These are phyloP conservation scores for Mimosa bimucronata DNA, from an alignment of 306 rosid species.

Conservation along the genomic window DNA sequence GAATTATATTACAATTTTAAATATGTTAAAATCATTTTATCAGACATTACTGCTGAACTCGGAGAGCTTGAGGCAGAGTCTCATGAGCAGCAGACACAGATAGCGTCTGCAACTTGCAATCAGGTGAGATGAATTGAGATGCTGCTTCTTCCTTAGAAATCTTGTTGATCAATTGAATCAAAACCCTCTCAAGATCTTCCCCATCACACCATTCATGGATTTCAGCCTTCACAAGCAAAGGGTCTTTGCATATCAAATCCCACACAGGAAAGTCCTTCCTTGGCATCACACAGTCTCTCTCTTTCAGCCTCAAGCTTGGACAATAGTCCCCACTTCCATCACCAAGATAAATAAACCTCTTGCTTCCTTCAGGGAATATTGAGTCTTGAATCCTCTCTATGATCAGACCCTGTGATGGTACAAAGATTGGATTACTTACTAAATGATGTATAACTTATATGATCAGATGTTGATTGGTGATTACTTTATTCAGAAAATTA, in stretches of 20 bases:
- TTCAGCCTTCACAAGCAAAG: slow-evolving; percentile 51
- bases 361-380: slow-evolving; percentile 32
- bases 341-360: slow-evolving; percentile 63
- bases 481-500: background rate
- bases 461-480: background rate
- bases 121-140: slow-evolving; percentile 39
- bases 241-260: slow-evolving; percentile 64
- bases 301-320: slow-evolving; percentile 64
- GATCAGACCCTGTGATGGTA: slow-evolving; percentile 45
- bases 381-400: slow-evolving; percentile 54
- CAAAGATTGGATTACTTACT: background rate
- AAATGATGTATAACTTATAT: background rate
- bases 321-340: slow-evolving; percentile 68
- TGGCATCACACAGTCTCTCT: slow-evolving; percentile 60
- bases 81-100: slow-evolving; percentile 44
- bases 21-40: background rate
- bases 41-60: slow-evolving; percentile 40
- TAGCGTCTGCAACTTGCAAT: slow-evolving; percentile 51
- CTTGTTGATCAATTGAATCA: slow-evolving; percentile 45
- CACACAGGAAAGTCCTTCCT: slow-evolving; percentile 66
- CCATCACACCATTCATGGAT: slow-evolving; percentile 66
- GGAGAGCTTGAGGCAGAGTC: slow-evolving; percentile 48
- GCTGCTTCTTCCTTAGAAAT: slow-evolving; percentile 43
- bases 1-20: slow-evolving; percentile 1
- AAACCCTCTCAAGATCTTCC: slow-evolving; percentile 45